Conservation (phyloP, 2,329 filamentous ascomycete genomes). For the Neofusicoccum sp. region DNA sequence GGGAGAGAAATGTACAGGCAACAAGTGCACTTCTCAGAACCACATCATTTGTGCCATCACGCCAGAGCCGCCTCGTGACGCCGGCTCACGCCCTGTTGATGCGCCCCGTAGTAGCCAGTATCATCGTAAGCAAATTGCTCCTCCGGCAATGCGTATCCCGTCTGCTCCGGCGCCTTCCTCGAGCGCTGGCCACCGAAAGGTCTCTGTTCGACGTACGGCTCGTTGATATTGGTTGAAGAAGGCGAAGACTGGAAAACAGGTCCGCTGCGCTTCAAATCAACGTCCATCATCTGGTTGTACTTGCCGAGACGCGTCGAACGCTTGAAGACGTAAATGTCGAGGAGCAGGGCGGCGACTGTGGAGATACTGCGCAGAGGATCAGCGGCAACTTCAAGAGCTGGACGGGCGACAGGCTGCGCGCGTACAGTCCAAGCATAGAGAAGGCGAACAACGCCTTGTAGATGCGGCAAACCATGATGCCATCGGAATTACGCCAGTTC, state of each 20-base stretch:
- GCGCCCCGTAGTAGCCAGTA: constrained; percentile 40
- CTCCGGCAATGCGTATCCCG: constrained; percentile 42
- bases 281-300: constrained; percentile 49
- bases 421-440: constrained; percentile 47
- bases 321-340: constrained; percentile 52
- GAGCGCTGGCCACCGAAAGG: constrained; percentile 25
- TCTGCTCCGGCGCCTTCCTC: constrained; percentile 28
- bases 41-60: not conserved
- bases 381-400: not conserved
- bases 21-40: too few species aligned
- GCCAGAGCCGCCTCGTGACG: not conserved
- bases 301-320: constrained; percentile 45
- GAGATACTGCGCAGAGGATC: constrained; percentile 33
- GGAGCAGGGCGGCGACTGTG: constrained; percentile 46
- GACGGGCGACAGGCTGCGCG: constrained; percentile 18
- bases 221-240: constrained; percentile 27
- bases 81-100: not conserved
- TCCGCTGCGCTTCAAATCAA: constrained; percentile 28
- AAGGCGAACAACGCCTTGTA: constrained; percentile 63
- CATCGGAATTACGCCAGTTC: constrained; percentile 55
- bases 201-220: constrained; percentile 26
- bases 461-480: constrained; percentile 55
- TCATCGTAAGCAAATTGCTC: constrained; percentile 41
- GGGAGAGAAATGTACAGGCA: too few species aligned
- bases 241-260: constrained; percentile 15